Base-by-base conservation (phyloP, 23 red algal genomes). In the Gracilariopsis chorda region DNA sequence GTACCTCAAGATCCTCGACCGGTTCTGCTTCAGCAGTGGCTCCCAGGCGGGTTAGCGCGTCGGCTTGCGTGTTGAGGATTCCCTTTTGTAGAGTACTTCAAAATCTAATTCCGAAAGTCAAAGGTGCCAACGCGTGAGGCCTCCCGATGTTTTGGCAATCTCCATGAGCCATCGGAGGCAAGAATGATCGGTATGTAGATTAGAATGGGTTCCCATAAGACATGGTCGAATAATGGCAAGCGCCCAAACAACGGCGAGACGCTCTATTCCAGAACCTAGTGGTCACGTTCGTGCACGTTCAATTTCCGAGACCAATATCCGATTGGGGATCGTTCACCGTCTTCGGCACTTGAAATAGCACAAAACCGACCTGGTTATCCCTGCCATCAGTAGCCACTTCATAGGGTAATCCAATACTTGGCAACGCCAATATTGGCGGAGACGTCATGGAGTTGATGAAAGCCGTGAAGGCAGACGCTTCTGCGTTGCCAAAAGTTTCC, bases 171-270 rank as follows among this genome's bases (percentile, higher is more conserved):
- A n/a, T n/a, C n/a, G n/a, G n/a, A n/a, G n/a, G n/a, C n/a, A n/a
- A n/a, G n/a, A n/a, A n/a, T 86, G 81, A 45, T 86, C 81, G n/a
- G 58, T 35, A 8, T 58, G 12, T 25, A 86, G 0, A 36, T 25
- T 86, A 71, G 71, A 86, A 0, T 39, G 55, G 25, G 29, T 29
- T 19, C 81, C 59, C 12, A 72, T 29, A 19, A 86, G 81, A 47
- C 71, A 86, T 41, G 52, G 0, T 0, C 81, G 81, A 23, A 86
- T 24, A 34, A 24, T 20, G 25, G 25, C 23, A 20, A 73, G 30
- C 34, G 61, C 81, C 81, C 81, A 86, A 28, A 86, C 59, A 34
- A 73, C 81, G 32, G 1, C 81, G 33, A 86, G 52, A 23, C 51
- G 32, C 46, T 71, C 81, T 35, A n/a, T 40, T 67, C 58, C 51